Evolutionary conservation across 1,284 basidiomycete species (phyloP).

Genomic region (Ganoderma sinense): DNA sequence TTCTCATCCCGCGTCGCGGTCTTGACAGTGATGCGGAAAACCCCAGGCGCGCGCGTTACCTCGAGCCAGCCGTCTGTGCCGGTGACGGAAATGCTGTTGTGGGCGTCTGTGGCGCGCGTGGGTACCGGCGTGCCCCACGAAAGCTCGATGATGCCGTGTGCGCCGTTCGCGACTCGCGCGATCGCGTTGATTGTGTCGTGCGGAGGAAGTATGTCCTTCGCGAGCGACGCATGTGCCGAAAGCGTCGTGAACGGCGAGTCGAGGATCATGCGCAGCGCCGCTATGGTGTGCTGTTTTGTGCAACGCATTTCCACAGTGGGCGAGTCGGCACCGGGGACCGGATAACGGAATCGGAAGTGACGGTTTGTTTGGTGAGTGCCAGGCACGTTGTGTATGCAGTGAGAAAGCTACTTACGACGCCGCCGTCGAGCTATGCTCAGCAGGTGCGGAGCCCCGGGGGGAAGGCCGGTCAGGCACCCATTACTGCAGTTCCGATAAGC

Average conservation of each 20-base stretch:
- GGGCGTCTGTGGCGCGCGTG: constrained; percentile 39
- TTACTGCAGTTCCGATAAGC: neutral
- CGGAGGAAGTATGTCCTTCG: constrained; percentile 72
- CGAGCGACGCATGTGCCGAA: constrained; percentile 72
- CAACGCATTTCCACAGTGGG: neutral
- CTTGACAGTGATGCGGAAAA: constrained; percentile 50
- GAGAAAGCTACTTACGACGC: constrained; percentile 59
- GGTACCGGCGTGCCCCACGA: constrained; percentile 63
- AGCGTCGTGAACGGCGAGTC: constrained; percentile 61
- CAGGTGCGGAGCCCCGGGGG: constrained; percentile 20
- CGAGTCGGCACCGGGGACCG: neutral
- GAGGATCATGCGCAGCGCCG: constrained; percentile 67
- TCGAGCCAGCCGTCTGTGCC: constrained; percentile 64
- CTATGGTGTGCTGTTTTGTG: constrained; percentile 62
- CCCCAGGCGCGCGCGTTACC: constrained; percentile 28
- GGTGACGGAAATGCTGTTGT: constrained; percentile 59
- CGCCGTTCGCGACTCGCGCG: constrained; percentile 57
- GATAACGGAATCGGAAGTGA: neutral
- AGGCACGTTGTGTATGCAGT: constrained; percentile 10
- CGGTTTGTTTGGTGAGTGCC: neutral
- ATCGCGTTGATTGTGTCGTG: constrained; percentile 77
- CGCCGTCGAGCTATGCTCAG: constrained; percentile 65
- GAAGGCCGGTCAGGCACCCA: constrained; percentile 24
- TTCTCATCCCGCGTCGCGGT: constrained; percentile 50
- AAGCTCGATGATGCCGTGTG: constrained; percentile 66